phyloP scores from a whole-genome alignment of 2,329 filamentous ascomycete species.

The Pseudogymnoascus sp. region DNA sequence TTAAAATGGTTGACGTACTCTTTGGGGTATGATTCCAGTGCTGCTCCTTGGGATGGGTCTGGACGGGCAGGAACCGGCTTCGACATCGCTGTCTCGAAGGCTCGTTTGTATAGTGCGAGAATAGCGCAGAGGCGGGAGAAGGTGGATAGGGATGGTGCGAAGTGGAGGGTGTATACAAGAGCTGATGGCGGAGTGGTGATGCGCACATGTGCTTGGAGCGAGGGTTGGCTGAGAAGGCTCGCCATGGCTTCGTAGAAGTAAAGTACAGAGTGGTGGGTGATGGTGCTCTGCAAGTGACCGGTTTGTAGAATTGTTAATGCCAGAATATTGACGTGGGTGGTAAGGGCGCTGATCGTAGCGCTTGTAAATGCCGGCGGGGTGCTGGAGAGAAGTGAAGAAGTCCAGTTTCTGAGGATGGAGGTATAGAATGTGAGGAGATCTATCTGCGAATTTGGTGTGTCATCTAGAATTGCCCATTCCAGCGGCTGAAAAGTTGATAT shows the following conservation, averaged over 20 bases:
- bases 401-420: conserved; percentile 55
- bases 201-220: conserved; percentile 47
- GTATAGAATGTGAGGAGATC: conserved; percentile 62
- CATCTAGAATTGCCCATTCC: conserved; percentile 44
- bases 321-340: conserved; percentile 47
- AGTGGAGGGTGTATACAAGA: conserved; percentile 64
- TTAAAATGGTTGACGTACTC: conserved; percentile 66
- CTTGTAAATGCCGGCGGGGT: conserved; percentile 19
- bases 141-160: conserved; percentile 54
- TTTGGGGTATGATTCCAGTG: conserved; percentile 42
- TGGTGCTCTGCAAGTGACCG: conserved; percentile 29
- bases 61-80: conserved; percentile 28
- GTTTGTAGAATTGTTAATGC: conserved; percentile 54
- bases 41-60: conserved; percentile 26
- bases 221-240: conserved; percentile 45
- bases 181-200: conserved; percentile 61
- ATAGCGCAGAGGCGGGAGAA: conserved; percentile 63
- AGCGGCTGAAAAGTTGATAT: conserved; percentile 42
- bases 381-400: conserved; percentile 36
- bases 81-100: conserved; percentile 59
- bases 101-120: conserved; percentile 64
- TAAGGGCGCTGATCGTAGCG: conserved; percentile 33
- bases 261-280: conserved; percentile 50
- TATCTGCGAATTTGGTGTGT: conserved; percentile 44
- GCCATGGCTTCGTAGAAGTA: conserved; percentile 63